Base-by-base conservation (phyloP, 2,329 filamentous ascomycete species). In the Beauveria scarabaeidicola region DNA sequence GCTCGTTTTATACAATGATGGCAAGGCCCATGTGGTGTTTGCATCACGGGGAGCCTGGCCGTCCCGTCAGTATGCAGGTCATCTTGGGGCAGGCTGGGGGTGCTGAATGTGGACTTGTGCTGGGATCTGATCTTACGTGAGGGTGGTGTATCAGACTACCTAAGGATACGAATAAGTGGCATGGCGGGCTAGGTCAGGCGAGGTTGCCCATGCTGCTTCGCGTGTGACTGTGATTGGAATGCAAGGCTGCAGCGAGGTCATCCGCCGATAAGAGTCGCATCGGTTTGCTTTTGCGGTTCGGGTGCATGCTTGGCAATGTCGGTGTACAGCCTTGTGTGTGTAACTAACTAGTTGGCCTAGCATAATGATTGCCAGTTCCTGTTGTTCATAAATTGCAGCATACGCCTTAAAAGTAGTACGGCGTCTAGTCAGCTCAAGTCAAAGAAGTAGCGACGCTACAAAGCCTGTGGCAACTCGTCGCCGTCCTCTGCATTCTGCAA, bases 51-150 rank as follows among this genome's bases (percentile, higher is more conserved):
- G 27, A 55, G 19, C 52, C 52, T 55, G 1, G 13, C 15, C 7
- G 23, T 19, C 5, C 17, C 21, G 17, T n/a, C 23, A 25, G 5
- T 25, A 10, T 32, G 21, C 36, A 40, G 15, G 15, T 13, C 15
- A 43, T 19, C 13, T 7, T 27, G 23, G 46, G 3, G 9, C 21
- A 29, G 13, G 13, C 19, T 52, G 15, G 36, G 51, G 43, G 5
- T 41, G 15, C 21, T 23, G 3, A 27, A 25, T 19, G 54, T 23
- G 54, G 54, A 40, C 21, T 38, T 36, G 17, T 19, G 21, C 32
- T 27, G 29, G 43, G 43, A 48, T 57, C 21, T 27, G 21, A 50
- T 57, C 54, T 50, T 57, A 50, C 54, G 54, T 57, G 54, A 57
- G 54, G 44, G 44, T 50, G 44, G 19, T 13, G 27, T 55, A 36